Conservation (phyloP, 176 grass and related monocot species). For the Raddia guianensis region DNA sequence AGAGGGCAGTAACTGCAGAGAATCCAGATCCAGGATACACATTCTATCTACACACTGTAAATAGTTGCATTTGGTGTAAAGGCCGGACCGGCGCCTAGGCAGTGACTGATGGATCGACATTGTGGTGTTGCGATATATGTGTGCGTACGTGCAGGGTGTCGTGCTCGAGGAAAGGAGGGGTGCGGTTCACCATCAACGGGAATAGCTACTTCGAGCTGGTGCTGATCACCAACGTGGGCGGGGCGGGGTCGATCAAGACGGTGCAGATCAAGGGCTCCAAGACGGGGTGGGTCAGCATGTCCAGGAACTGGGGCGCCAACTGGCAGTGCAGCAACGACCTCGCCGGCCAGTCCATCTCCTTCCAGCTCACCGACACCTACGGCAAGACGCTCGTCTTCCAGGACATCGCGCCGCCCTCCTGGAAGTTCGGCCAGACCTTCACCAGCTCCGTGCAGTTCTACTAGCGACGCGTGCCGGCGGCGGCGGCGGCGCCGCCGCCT, state of each 20-base stretch:
- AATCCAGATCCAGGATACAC: too few relatives aligned
- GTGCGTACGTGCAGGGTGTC: not conserved
- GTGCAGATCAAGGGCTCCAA: conserved; percentile 60
- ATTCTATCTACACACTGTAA: too few relatives aligned
- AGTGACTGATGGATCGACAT: too few relatives aligned
- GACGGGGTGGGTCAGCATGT: conserved; percentile 61
- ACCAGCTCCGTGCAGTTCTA: conserved; percentile 57
- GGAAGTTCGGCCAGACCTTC: conserved; percentile 77
- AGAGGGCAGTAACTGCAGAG: too few relatives aligned
- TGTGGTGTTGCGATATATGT: too few relatives aligned
- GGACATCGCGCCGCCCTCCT: conserved; percentile 38
- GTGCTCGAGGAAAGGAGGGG: conserved; percentile 62
- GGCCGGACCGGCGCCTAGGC: too few relatives aligned
- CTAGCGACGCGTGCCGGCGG: conserved; percentile 21
- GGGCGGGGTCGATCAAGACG: conserved; percentile 47
- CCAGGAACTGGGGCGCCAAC: conserved; percentile 73
- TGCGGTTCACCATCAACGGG: conserved; percentile 79
- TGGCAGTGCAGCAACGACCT: conserved; percentile 62
- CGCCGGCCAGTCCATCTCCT: conserved; percentile 66
- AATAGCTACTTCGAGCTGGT: conserved; percentile 74
- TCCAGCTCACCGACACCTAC: conserved; percentile 56
- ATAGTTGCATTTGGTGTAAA: too few relatives aligned
- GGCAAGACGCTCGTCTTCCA: conserved; percentile 38
- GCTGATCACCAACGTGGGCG: conserved; percentile 70
- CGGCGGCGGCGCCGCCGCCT: not conserved